phyloP scores from a whole-genome alignment of 2,329 filamentous ascomycete species.

The Intubia oerlemansii region DNA sequence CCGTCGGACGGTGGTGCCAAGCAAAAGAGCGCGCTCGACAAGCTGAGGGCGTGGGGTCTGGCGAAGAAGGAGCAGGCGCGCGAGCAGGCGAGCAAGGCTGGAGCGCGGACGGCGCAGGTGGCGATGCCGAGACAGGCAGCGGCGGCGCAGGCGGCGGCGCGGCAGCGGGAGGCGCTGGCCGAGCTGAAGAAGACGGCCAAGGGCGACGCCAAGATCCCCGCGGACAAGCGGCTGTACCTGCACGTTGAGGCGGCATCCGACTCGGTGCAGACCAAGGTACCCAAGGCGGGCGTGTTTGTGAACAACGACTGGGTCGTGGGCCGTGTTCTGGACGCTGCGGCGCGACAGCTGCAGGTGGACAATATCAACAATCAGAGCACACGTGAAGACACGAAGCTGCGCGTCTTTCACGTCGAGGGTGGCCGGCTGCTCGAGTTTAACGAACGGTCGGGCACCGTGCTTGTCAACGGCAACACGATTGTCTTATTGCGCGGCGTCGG shows the following conservation, averaged over 20 bases:
- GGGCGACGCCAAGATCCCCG: conserved; percentile 62
- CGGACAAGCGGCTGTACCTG: conserved; percentile 75
- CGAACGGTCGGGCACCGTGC: conserved; percentile 56
- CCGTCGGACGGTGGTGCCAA: conserved; percentile 15
- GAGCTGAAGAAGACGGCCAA: conserved; percentile 72
- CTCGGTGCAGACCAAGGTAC: conserved; percentile 64
- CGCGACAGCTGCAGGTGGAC: conserved; percentile 53
- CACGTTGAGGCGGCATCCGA: conserved; percentile 74
- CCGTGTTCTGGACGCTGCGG: conserved; percentile 56
- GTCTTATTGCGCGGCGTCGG: conserved; percentile 74
- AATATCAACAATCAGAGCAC: conserved; percentile 66
- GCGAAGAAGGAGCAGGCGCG: conserved; percentile 35
- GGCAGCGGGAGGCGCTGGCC: conserved; percentile 48
- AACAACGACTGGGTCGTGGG: conserved; percentile 79
- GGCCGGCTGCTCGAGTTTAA: conserved; percentile 71
- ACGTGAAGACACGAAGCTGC: conserved; percentile 56
- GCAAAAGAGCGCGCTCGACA: conserved; percentile 53
- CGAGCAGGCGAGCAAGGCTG: conserved; percentile 30
- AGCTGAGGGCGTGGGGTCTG: conserved; percentile 60
- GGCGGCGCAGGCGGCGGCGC: conserved; percentile 25
- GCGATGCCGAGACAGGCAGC: conserved; percentile 37
- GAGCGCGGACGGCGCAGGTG: no score
- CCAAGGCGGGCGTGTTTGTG: conserved; percentile 64
- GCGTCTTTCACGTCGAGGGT: conserved; percentile 85
- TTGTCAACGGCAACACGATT: conserved; percentile 73